Percentiles rank a stretch among this genome's conserved stretches.
Evolutionary conservation across 352 stramenopile genomes (phyloP).

Genomic region (Phytophthora rubi): DNA sequence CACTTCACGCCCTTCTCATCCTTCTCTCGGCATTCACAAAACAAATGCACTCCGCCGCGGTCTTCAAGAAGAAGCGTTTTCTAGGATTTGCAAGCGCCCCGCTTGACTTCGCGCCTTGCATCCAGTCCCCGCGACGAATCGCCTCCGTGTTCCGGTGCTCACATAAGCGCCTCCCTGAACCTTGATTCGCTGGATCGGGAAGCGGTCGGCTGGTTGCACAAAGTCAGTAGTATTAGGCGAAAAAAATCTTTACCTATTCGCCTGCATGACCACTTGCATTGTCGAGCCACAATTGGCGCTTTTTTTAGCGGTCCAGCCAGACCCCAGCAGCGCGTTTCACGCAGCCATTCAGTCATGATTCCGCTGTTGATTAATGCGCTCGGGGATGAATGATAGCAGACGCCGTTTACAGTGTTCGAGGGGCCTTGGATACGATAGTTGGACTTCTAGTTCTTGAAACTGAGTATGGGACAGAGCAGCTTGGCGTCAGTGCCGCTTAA

Average conservation of each 20-base stretch:
- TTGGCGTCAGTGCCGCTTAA: not conserved
- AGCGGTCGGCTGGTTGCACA: not conserved
- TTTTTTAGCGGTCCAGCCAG: not conserved
- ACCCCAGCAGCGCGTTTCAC: not conserved
- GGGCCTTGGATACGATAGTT: slow-evolving; percentile 18
- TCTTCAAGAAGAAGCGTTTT: not conserved
- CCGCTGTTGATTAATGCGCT: slow-evolving; percentile 1
- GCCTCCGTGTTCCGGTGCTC: not conserved
- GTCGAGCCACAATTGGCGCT: not conserved
- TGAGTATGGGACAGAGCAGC: slow-evolving; percentile 8
- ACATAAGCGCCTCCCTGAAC: not conserved
- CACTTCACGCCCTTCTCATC: no score
- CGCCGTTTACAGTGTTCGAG: not conserved
- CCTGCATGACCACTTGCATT: not conserved
- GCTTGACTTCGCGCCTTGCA: not conserved
- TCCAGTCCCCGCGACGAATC: not conserved
- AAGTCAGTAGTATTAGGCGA: not conserved
- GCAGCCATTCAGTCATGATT: not conserved
- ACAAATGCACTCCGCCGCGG: not conserved
- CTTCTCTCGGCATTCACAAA: no score
- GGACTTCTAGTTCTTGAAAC: slow-evolving; percentile 12
- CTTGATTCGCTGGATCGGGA: not conserved
- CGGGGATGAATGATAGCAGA: not conserved
- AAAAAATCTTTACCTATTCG: not conserved
- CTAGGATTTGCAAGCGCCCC: not conserved